Evolutionary conservation across 1,284 basidiomycete genomes (phyloP).

Genomic region (Fomes fomentarius): DNA sequence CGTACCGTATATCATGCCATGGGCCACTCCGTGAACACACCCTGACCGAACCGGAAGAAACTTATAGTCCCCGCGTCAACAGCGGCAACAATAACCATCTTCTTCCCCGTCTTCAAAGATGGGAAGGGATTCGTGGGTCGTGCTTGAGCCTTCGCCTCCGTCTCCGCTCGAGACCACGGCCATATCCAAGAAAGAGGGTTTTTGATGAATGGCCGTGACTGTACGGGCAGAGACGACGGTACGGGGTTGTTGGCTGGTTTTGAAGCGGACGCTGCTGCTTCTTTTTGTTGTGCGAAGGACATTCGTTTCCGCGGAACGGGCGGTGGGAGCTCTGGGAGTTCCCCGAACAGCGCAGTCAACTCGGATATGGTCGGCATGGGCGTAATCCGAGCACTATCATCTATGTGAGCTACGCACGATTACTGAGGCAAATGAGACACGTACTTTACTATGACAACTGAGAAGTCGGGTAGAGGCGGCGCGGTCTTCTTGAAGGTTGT

Average conservation of each 20-base stretch:
- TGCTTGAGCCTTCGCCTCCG: constrained; percentile 10
- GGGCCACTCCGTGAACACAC: constrained; percentile 83
- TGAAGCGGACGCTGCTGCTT: constrained; percentile 11
- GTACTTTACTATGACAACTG: constrained; percentile 85
- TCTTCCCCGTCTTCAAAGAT: constrained; percentile 83
- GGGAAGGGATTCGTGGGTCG: constrained; percentile 64
- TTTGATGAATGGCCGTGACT: constrained; percentile 11
- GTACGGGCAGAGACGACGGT: not conserved
- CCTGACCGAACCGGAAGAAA: constrained; percentile 88
- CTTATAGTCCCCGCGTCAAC: constrained; percentile 90
- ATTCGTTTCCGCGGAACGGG: constrained; percentile 32
- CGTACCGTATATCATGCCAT: constrained; percentile 44
- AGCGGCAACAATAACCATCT: constrained; percentile 84
- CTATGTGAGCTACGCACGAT: constrained; percentile 1
- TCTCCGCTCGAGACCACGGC: not conserved
- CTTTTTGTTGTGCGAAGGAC: constrained; percentile 30
- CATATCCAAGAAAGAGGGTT: constrained; percentile 28
- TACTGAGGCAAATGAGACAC: constrained; percentile 30
- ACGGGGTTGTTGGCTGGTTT: not conserved
- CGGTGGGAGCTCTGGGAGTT: constrained; percentile 61
- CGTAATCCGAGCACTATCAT: constrained; percentile 67
- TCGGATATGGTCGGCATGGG: constrained; percentile 75
- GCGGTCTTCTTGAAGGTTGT: constrained; percentile 83
- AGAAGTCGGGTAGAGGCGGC: constrained; percentile 86
- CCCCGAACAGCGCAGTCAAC: constrained; percentile 62